Base-by-base conservation (phyloP, 176 grass and related monocot genomes). In the Eleusine indica region DNA sequence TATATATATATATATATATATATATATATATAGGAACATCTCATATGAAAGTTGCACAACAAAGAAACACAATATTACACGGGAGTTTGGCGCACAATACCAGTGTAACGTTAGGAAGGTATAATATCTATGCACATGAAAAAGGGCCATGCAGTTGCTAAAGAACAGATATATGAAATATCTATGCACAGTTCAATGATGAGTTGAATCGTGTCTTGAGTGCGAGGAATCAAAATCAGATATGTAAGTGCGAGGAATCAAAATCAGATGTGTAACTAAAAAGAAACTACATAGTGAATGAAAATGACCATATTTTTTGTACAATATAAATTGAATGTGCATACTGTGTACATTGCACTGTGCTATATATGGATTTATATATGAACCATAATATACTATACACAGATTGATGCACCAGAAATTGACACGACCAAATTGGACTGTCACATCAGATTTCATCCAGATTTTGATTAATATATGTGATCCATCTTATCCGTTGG, bases 401-500 rank as follows among this genome's bases (percentile, higher is more conserved):
- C 21, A 70, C 12, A 70, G 25, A 18, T 81, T 43, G 77, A n/a
- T 53, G 49, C 41, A 73, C 28, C 28, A 40, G 4, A 72, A 68
- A 86, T 78, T 28, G 32, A 18, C 58, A 61, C 57, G 41, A 52
- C 15, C 40, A 90, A 90, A 86, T 51, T 1, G 9, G 60, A 78
- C 74, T 62, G 74, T 74, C 74, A 79, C 68, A 17, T 83, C 74
- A 44, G 7, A 67, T 79, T 82, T 62, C 68, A 52, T 58, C 0
- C 2, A n/a, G 40, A 73, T 78, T 68, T 77, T 8, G 60, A 79
- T 79, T 83, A 82, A 22, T 35, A 67, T 73, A 86, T 63, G 38
- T 49, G 44, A 74, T 72, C 37, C 72, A 82, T 86, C 67, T 73
- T 79, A 78, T 78, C 49, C 60, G 46, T 40, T 32, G 10, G 21